Conservation (phyloP, 345 rosid genomes). For the Nephelium lappaceum region DNA sequence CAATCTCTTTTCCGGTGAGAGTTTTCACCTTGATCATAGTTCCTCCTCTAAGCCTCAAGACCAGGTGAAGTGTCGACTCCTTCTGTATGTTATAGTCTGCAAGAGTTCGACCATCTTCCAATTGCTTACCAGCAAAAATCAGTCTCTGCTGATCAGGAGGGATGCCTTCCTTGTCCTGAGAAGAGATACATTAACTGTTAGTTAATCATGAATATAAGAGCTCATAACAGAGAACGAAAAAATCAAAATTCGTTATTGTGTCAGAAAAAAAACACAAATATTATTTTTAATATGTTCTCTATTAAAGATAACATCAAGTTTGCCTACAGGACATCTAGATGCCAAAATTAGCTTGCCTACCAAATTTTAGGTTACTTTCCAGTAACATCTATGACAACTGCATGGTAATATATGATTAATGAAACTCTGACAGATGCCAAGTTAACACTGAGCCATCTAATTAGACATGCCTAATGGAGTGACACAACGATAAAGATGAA, state of each 20-base stretch:
- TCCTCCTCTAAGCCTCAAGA: constrained; percentile 93
- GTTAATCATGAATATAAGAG: background rate
- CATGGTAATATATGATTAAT: background rate
- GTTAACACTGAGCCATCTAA: background rate
- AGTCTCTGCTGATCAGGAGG: constrained; percentile 94
- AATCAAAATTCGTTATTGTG: background rate
- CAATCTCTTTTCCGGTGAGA: constrained; percentile 93
- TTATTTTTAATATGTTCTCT: background rate
- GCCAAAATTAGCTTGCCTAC: no score
- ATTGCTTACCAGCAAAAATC: constrained; percentile 93
- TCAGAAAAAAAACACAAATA: background rate
- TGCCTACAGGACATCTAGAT: no score
- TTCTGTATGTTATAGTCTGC: constrained; percentile 92
- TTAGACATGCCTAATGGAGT: background rate
- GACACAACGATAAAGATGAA: background rate
- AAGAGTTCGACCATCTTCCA: constrained; percentile 93
- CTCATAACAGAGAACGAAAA: background rate
- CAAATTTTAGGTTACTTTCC: background rate
- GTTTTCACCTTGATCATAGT: constrained; percentile 98
- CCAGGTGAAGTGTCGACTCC: constrained; percentile 94
- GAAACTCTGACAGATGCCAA: background rate
- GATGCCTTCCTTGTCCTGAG: constrained; percentile 95
- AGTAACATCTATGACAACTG: background rate
- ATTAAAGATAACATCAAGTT: background rate
- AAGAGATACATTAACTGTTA: constrained; percentile 8